Evolutionary conservation across 2,329 filamentous ascomycete species (phyloP), one percentile per base, ranked within the genome.

Genomic region (Pseudogymnoascus sp.): DNA sequence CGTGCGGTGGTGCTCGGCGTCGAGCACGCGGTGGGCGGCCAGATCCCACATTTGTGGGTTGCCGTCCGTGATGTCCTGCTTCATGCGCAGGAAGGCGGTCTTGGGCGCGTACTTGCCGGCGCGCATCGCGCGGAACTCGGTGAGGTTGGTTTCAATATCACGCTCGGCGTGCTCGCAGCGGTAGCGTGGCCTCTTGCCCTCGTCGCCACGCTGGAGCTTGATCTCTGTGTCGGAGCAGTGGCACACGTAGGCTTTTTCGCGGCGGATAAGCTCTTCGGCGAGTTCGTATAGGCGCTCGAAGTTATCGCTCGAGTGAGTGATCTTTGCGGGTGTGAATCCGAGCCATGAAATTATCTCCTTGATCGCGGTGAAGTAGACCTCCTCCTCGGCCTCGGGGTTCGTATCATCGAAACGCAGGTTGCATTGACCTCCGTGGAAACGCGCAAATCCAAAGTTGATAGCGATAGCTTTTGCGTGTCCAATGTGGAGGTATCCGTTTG

Each of bases 31-130:
- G 76, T 96, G 97, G 14, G 93, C 93, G 1, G 90, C 90, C 61
- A 96, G 78, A 79, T 97, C 93, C 93, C 93, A 97, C 90, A 96
- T 93, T 76, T 96, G 91, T 5, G 93, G 92, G 74, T 97, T 97
- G 31, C 88, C 88, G 69, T 88, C 88, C 60, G 85, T 84, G 66
- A 91, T 90, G 67, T 91, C 84, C 80, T 96, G 91, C 79, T 96
- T 96, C 93, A 97, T 97, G 65, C 93, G 87, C 61, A 97, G 79
- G 70, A 91, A 89, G 1, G 91, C 93, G 74, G 91, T 88, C 70
- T 87, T 86, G 0, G 91, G 88, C 74, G 89, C 87, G 77, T 97
- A 97, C 76, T 93, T 90, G 18, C 93, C 93, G 71, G 96, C 91
- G 60, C 87, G 83, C 93, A 97, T 97, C 49, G 86, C 90, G 65